phyloP scores from a whole-genome alignment of 2,329 filamentous ascomycete species.

The Colletotrichum sp. region DNA sequence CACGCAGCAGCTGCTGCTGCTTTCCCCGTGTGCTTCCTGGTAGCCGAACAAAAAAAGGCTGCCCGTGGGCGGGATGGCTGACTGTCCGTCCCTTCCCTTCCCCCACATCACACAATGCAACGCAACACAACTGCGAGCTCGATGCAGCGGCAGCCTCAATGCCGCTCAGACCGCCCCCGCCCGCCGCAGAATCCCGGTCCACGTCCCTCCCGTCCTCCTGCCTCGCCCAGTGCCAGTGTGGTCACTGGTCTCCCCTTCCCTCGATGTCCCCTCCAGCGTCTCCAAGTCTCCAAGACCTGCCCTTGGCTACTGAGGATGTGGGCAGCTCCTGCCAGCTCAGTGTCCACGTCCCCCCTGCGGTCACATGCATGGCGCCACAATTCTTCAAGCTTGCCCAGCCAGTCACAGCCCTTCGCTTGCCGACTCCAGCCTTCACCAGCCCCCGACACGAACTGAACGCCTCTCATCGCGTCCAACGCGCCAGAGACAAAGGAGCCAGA shows the following conservation, averaged over 20 bases:
- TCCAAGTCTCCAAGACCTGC: background rate
- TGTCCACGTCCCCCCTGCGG: slow-evolving; percentile 12
- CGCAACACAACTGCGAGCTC: background rate
- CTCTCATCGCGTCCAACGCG: slow-evolving; percentile 19
- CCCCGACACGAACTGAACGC: background rate
- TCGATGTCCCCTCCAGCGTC: background rate
- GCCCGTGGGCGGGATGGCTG: background rate
- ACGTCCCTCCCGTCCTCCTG: background rate
- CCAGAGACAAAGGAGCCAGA: slow-evolving; percentile 9
- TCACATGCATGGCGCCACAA: slow-evolving; percentile 19
- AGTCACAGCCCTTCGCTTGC: background rate
- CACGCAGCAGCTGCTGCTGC: background rate
- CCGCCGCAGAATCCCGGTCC: background rate
- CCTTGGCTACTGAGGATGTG: background rate
- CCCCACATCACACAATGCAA: background rate
- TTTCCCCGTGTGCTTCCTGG: background rate
- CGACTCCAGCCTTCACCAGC: slow-evolving; percentile 14
- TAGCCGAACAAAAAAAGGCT: slow-evolving; percentile 7
- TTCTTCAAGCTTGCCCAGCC: slow-evolving; percentile 8
- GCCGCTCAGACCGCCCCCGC: slow-evolving; percentile 14
- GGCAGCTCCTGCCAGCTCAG: background rate
- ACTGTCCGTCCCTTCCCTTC: background rate
- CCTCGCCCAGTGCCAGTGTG: background rate
- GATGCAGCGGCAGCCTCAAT: background rate
- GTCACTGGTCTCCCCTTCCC: background rate